Base-by-base conservation (phyloP, 1,284 basidiomycete genomes). In the Waitea zeae region DNA sequence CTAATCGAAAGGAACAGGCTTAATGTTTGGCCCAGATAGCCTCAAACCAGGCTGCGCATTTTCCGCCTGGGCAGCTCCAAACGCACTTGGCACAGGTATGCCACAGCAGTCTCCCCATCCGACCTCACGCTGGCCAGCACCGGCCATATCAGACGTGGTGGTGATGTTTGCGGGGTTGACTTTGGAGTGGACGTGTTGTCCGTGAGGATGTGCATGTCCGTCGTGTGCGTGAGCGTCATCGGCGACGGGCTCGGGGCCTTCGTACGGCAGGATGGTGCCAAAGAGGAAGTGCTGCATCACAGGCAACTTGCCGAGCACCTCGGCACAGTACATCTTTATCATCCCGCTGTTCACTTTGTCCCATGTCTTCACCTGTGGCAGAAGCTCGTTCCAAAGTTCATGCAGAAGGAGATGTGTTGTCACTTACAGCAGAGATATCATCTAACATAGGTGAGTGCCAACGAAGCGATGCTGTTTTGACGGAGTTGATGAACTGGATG, bases 391-490 rank as follows among this genome's bases (percentile, higher is more conserved):
- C 20, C 3, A 24, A 5, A n/a, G n/a, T n/a, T n/a, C n/a, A n/a
- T n/a, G n/a, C n/a, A n/a, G n/a, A n/a, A n/a, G n/a, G 20, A 27
- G 12, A 27, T 11, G 17, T 3, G 7, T 35, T 27, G 15, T 15
- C 4, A 49, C 66, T 38, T 49, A 81, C 93, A 3, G 79, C 88
- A 0, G 89, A 93, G 40, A 98, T 98, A 51, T 97, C 93, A 50
- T 97, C 89, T 9, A 98, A 69, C 93, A 98, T 98, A 1, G 93
- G 95, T 1, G 89, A 96, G 57, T 98, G 95, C 95, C 93, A 98
- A 34, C 92, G 69, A 2, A 98, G 62, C 0, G 88, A 90, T 0
- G 90, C 90, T 0, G 90, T 92, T 55, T 98, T 97, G 48, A 95
- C 86, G 12, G 87, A 89, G 54, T 97, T 97, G 59, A 97, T 97